phyloP scores from a whole-genome alignment of 768 basidiomycete species.

The Boletus patriciae region DNA sequence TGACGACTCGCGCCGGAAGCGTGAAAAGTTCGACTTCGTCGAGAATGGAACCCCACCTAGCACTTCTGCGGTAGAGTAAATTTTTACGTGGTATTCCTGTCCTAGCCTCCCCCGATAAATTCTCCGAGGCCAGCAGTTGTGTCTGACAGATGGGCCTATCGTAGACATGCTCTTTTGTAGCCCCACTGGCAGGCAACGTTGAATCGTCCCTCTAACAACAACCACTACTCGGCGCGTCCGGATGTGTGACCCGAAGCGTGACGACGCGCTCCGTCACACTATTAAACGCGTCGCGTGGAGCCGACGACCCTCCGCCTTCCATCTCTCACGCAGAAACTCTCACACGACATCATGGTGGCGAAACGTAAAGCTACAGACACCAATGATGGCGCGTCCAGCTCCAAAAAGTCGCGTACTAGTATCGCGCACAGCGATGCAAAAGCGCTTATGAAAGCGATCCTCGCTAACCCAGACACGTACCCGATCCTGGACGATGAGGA shows the following conservation, averaged over 20 bases:
- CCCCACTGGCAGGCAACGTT: neutral
- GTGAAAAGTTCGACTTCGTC: neutral
- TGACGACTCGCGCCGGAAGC: no score
- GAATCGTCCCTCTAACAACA: neutral
- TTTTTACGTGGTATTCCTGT: neutral
- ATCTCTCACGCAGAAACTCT: neutral
- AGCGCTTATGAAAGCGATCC: constrained; percentile 38
- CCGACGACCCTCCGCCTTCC: neutral
- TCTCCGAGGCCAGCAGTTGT: neutral
- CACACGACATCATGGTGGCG: constrained; percentile 9
- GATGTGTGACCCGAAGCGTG: constrained; percentile 24
- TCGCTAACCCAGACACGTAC: constrained; percentile 39
- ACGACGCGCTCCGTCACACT: constrained; percentile 29
- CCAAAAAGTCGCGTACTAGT: constrained; percentile 35
- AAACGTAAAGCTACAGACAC: constrained; percentile 42
- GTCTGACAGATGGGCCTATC: neutral
- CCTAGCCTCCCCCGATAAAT: neutral
- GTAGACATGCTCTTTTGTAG: neutral
- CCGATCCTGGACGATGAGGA: constrained; percentile 37
- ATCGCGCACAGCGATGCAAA: constrained; percentile 34
- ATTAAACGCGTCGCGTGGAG: constrained; percentile 15
- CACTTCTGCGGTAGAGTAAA: neutral
- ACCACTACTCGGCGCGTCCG: no score
- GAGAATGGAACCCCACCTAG: no score
- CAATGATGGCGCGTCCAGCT: constrained; percentile 4